Evolutionary conservation across 192 early-diverging fungal species (phyloP).

Genomic region (Coemansia sp.): DNA sequence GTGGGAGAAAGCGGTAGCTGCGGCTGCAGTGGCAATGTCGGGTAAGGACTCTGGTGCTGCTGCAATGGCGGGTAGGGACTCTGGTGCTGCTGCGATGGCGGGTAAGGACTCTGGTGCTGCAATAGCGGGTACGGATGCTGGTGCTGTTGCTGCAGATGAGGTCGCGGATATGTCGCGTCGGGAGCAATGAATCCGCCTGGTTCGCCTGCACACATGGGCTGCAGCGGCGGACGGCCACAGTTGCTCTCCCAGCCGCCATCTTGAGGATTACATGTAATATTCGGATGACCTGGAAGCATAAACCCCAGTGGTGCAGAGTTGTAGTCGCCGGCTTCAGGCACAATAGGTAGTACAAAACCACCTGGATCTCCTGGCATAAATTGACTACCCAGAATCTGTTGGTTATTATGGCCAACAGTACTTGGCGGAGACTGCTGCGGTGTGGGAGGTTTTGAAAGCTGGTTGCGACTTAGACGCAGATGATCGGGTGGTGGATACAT

Average conservation of each 20-base stretch:
- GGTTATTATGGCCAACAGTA: not conserved
- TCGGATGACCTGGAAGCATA: slow-evolving; percentile 20
- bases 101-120: not conserved
- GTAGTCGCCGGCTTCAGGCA: slow-evolving; percentile 1
- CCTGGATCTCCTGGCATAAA: slow-evolving; percentile 44
- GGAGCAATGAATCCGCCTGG: slow-evolving; percentile 32
- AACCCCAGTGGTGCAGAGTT: slow-evolving; percentile 26
- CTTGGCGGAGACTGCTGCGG: not conserved
- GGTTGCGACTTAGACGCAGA: slow-evolving; percentile 10
- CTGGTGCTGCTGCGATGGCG: not conserved
- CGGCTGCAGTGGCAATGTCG: not conserved
- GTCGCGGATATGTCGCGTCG: slow-evolving; percentile 8
- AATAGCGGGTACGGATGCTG: slow-evolving; percentile 1
- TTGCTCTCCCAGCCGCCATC: not conserved
- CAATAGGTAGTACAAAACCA: slow-evolving; percentile 29
- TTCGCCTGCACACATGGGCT: slow-evolving; percentile 6
- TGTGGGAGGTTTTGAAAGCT: not conserved
- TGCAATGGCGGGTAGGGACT: slow-evolving; percentile 1
- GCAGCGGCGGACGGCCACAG: slow-evolving; percentile 6
- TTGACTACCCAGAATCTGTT: slow-evolving; percentile 7
- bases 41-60: not conserved
- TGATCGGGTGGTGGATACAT: slow-evolving; percentile 10
- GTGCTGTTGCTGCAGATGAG: slow-evolving; percentile 10
- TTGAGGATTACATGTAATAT: not conserved
- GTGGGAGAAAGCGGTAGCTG: not conserved